These are phyloP conservation scores for Sarocladium kiliense DNA, from an alignment of 2,329 filamentous ascomycete species.

Conservation along the genomic window DNA sequence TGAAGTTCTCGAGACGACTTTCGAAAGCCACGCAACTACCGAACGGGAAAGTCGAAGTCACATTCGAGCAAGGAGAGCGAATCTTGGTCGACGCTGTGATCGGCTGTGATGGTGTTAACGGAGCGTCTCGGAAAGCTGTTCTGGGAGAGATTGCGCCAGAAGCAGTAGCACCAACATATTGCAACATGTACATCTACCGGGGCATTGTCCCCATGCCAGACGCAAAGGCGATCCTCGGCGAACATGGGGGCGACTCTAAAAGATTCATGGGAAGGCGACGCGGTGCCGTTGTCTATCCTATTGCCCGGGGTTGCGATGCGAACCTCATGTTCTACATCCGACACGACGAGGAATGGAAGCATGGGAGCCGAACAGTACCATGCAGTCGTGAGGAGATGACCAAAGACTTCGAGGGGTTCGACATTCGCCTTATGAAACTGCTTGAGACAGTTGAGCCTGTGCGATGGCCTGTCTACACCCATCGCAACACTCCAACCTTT, in stretches of 20 bases:
- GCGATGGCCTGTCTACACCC: background rate
- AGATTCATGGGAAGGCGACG: background rate
- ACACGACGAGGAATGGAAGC: background rate
- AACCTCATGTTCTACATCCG: slow-evolving; percentile 8
- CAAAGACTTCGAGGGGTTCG: slow-evolving; percentile 1
- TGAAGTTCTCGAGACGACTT: slow-evolving; percentile 3
- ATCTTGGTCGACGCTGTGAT: slow-evolving; percentile 1
- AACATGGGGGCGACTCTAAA: slow-evolving; percentile 5
- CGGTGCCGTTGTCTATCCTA: background rate
- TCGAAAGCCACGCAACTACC: background rate
- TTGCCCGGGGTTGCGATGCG: slow-evolving; percentile 1
- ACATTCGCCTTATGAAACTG: background rate
- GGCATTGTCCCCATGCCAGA: slow-evolving; percentile 5
- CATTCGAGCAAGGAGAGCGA: background rate
- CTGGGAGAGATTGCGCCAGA: background rate
- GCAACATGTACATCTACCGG: slow-evolving; percentile 8
- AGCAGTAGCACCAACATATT: background rate
- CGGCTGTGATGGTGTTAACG: slow-evolving; percentile 6
- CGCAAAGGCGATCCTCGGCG: background rate
- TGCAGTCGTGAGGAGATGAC: slow-evolving; percentile 1
- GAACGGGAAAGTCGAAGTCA: background rate
- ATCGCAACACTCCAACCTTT: background rate
- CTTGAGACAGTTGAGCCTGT: slow-evolving; percentile 4
- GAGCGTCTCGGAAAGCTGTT: background rate
- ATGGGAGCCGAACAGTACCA: background rate